Conservation (phyloP, 495 filamentous ascomycete species). For the Neurospora pannonica region DNA sequence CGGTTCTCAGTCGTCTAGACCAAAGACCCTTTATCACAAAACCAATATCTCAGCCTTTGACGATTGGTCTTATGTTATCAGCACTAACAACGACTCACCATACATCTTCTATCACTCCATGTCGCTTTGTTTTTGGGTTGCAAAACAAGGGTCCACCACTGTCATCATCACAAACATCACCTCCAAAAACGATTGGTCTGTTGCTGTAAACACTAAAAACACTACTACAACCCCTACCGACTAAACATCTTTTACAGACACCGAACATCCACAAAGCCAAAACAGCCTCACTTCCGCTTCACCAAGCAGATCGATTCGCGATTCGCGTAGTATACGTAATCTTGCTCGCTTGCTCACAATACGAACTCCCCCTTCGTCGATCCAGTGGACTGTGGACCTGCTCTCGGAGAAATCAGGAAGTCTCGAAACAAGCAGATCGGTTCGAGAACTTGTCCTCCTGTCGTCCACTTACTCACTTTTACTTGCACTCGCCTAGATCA, state of each 20-base stretch:
- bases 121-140: not conserved
- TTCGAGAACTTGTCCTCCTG: not conserved
- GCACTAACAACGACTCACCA: not conserved
- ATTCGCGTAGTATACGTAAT: not conserved
- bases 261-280: not conserved
- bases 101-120: not conserved
- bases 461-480: not conserved
- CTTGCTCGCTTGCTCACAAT: not conserved
- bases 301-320: not conserved
- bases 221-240: not conserved
- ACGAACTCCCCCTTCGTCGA: not conserved
- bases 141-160: not conserved
- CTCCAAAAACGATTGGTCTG: not conserved
- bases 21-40: not conserved
- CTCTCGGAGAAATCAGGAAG: not conserved
- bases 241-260: not conserved
- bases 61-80: not conserved
- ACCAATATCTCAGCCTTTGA: not conserved
- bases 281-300: not conserved
- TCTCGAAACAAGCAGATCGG: conserved; percentile 4
- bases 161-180: not conserved
- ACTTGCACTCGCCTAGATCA: too few species aligned
- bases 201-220: not conserved
- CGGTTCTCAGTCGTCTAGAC: not conserved
- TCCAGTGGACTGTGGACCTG: not conserved